Evolutionary conservation across 768 basidiomycete genomes (phyloP), one percentile per base, ranked within the genome.

Genomic region (Terana coerulea): DNA sequence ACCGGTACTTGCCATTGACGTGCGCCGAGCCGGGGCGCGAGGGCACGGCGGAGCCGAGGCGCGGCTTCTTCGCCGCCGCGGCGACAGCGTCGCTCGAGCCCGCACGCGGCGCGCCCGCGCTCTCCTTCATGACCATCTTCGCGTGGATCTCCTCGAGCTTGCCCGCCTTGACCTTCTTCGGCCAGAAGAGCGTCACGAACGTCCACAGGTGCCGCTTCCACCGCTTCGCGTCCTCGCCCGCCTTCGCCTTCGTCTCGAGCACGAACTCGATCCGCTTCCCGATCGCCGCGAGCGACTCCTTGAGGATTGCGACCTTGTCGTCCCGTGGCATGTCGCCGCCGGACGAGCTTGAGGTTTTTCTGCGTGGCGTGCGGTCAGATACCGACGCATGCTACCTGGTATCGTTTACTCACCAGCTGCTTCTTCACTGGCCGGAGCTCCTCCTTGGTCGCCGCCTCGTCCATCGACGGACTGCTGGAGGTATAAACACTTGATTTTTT

Each of bases 181-280:
- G 95, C 95, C 95, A 98, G 71, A 98, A 98, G 49, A 93, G 76
- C 2, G 92, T 94, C 40, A 97, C 93, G 58, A 98, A 98, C 91
- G 92, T 90, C 94, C 94, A 97, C n/a, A 95, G 76, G 73, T 97
- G 92, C 57, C 91, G 81, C 55, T 89, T 79, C 94, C 93, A 97
- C 65, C 90, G 77, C 64, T 87, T 86, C 17, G 80, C 75, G 60
- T 95, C 88, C 68, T 91, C 87, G 12, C 94, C 93, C 35, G 80
- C 78, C 4, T 83, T 78, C 56, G 82, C 78, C 67, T 95, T 94
- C 31, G 79, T 64, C 46, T 79, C 80, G 25, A 95, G 76, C 2
- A 98, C 91, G 36, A 69, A 66, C 60, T 97, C 94, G 60, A 99
- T 98, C 39, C 93, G 85, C 56, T 84, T 81, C 30, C 97, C 97